phyloP scores from a whole-genome alignment of 306 rosid genomes.

The Acacia confusa region DNA sequence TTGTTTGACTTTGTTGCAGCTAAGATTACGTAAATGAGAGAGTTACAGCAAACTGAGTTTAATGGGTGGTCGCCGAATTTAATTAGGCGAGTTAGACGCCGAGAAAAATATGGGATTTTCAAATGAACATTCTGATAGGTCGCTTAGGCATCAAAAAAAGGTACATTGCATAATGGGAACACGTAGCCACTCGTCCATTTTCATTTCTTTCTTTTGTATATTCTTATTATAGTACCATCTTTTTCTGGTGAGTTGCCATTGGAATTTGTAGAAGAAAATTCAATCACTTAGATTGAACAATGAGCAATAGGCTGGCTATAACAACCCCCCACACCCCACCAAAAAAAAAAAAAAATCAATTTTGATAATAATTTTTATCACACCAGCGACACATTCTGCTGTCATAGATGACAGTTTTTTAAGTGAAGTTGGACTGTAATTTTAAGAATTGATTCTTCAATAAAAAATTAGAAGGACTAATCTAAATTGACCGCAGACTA shows the following conservation, averaged over 20 bases:
- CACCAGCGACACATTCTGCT: no score
- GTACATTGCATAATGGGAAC: slow-evolving; percentile 23
- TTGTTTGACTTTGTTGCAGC: slow-evolving; percentile 47
- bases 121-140: slow-evolving; percentile 33
- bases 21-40: slow-evolving; percentile 52
- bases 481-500: no score
- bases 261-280: slow-evolving; percentile 15
- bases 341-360: no score
- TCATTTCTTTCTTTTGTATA: slow-evolving; percentile 21
- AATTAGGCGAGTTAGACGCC: slow-evolving; percentile 46
- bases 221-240: background rate
- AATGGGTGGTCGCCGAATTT: slow-evolving; percentile 65
- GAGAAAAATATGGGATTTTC: slow-evolving; percentile 33
- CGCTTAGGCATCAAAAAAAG: slow-evolving; percentile 31
- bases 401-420: no score
- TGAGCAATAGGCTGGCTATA: background rate
- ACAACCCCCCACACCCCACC: background rate
- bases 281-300: background rate
- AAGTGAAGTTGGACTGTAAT: no score
- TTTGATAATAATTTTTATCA: no score
- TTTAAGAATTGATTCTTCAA: no score
- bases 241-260: slow-evolving; percentile 55
- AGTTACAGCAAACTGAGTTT: slow-evolving; percentile 33
- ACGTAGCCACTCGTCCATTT: slow-evolving; percentile 15
- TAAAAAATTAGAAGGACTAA: no score